These are phyloP conservation scores for Pichia inconspicua DNA, from an alignment of 1,139 yeast genomes.

Conservation along the genomic window DNA sequence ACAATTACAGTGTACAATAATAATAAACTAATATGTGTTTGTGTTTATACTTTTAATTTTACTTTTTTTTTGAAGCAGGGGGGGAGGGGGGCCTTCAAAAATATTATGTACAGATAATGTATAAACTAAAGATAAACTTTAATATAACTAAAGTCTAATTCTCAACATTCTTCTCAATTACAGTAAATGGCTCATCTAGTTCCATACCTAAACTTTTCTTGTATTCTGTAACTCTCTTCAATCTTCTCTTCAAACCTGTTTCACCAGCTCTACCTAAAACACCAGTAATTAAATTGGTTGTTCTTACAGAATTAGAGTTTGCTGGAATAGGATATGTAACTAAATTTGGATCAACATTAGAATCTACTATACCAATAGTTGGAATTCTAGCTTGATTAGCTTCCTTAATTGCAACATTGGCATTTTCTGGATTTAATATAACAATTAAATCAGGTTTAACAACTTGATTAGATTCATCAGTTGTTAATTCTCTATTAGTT, in stretches of 20 bases:
- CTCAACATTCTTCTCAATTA: slow-evolving; percentile 3
- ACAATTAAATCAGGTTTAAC: slow-evolving; percentile 87
- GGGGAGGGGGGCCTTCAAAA: too few relatives aligned
- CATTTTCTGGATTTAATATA: slow-evolving; percentile 80
- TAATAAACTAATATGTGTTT: not conserved
- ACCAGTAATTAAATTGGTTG: slow-evolving; percentile 73
- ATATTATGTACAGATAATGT: not conserved
- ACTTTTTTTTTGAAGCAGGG: too few relatives aligned
- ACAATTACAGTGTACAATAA: not conserved
- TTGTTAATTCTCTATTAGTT: slow-evolving; percentile 48
- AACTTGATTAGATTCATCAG: slow-evolving; percentile 36
- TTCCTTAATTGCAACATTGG: slow-evolving; percentile 72
- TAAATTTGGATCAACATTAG: slow-evolving; percentile 83
- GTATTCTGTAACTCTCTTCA: slow-evolving; percentile 32
- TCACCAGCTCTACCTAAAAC: slow-evolving; percentile 81
- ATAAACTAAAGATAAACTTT: not conserved
- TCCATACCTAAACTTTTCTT: slow-evolving; percentile 25
- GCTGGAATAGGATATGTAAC: slow-evolving; percentile 95
- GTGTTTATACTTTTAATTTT: not conserved
- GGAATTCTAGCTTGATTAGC: slow-evolving; percentile 81
- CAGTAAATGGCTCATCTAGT: slow-evolving; percentile 10
- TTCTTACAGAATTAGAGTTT: slow-evolving; percentile 86
- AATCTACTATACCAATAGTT: slow-evolving; percentile 88
- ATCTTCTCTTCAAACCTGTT: slow-evolving; percentile 58
- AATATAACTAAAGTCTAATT: not conserved